Evolutionary conservation across 2,329 filamentous ascomycete genomes (phyloP).

Genomic region (Myriosclerotinia duriaeana): DNA sequence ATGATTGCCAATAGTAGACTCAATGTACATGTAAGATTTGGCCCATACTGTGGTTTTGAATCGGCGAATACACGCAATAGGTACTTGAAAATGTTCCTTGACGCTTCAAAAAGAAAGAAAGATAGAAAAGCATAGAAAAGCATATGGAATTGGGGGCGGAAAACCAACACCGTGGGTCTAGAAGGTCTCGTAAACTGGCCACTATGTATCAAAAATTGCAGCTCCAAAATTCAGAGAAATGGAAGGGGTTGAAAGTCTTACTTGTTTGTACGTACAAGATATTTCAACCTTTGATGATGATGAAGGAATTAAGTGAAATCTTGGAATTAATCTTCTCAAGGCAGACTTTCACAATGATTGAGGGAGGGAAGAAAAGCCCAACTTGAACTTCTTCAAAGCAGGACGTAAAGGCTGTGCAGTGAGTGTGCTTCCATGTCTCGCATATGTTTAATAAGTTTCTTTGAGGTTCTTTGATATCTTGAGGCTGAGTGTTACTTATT

Average conservation of each 20-base stretch:
- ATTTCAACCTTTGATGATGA: neutral
- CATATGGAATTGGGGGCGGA: constrained; percentile 5
- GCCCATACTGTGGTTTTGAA: neutral
- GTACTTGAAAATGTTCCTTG: neutral
- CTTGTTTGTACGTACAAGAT: constrained; percentile 1
- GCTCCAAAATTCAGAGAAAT: neutral
- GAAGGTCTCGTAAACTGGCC: constrained; percentile 13
- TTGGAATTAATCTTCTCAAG: constrained; percentile 16
- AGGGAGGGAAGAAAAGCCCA: neutral
- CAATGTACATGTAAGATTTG: constrained; percentile 10
- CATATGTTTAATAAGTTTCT: constrained; percentile 6
- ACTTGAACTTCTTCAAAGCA: neutral
- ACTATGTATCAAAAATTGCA: constrained; percentile 3
- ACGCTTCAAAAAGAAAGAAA: constrained; percentile 9
- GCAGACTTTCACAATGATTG: neutral
- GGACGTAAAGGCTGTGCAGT: constrained; percentile 18
- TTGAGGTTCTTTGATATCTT: neutral
- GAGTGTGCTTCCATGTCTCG: constrained; percentile 14
- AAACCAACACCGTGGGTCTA: constrained; percentile 5
- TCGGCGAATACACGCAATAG: neutral
- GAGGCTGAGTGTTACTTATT: constrained; percentile 18
- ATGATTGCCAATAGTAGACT: constrained; percentile 10
- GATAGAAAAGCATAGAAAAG: too few relatives aligned
- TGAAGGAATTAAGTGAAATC: constrained; percentile 6
- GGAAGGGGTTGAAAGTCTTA: neutral